Evolutionary conservation across 1,284 basidiomycete species (phyloP).

Genomic region (Rhodotorula sp.): DNA sequence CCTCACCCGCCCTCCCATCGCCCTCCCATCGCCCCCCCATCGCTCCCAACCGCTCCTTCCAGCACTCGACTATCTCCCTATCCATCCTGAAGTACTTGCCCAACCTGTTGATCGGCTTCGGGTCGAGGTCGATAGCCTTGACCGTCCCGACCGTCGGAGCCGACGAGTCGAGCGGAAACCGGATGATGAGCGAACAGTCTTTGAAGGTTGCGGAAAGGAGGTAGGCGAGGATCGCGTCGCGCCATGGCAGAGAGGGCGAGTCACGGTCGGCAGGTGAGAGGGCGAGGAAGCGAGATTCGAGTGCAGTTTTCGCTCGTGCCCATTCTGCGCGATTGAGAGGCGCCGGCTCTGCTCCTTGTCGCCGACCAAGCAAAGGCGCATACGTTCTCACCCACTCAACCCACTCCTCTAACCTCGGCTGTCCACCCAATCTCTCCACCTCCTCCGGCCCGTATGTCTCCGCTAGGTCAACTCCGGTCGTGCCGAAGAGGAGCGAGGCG

Average conservation of each 20-base stretch:
- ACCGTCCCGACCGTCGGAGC: slow-evolving; percentile 47
- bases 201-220: slow-evolving; percentile 91
- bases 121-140: slow-evolving; percentile 80
- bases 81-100: slow-evolving; percentile 72
- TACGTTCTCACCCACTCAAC: slow-evolving; percentile 33
- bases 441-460: background rate
- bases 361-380: slow-evolving; percentile 3
- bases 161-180: slow-evolving; percentile 31
- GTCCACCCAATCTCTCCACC: slow-evolving; percentile 1
- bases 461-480: background rate
- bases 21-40: background rate
- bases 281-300: background rate
- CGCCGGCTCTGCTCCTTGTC: background rate
- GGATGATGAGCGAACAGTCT: slow-evolving; percentile 85
- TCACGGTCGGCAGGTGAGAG: background rate
- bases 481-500: slow-evolving; percentile 24
- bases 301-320: no score
- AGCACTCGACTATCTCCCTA: slow-evolving; percentile 58
- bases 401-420: slow-evolving; percentile 46
- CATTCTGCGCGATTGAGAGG: background rate
- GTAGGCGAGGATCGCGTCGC: slow-evolving; percentile 67
- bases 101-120: slow-evolving; percentile 69
- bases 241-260: slow-evolving; percentile 44
- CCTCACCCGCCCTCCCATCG: background rate
- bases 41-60: slow-evolving; percentile 15